Conservation (phyloP, 495 filamentous ascomycete species). For the Bombardia bombarda region DNA sequence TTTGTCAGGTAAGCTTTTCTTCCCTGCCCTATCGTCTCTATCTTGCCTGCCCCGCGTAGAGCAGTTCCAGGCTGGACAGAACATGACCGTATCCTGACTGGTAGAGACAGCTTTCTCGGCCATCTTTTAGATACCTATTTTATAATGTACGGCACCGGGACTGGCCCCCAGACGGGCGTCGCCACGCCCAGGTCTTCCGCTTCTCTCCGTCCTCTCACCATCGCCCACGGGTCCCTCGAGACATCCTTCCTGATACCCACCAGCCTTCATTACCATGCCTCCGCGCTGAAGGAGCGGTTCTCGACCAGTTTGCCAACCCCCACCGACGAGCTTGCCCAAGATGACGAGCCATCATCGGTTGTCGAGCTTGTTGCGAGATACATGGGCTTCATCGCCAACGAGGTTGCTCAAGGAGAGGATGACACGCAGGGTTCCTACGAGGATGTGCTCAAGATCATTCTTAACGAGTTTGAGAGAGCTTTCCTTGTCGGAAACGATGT, state of each 20-base stretch:
- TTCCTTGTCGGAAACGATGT: constrained; percentile 95
- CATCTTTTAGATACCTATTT: constrained; percentile 17
- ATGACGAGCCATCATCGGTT: constrained; percentile 93
- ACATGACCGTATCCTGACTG: too few species aligned
- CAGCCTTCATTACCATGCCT: constrained; percentile 88
- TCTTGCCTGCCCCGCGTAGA: not conserved
- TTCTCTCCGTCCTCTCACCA: constrained; percentile 78
- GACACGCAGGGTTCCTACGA: constrained; percentile 74
- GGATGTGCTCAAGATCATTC: constrained; percentile 77
- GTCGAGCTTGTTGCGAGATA: constrained; percentile 87
- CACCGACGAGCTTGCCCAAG: constrained; percentile 93
- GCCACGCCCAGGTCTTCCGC: constrained; percentile 86
- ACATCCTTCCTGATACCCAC: constrained; percentile 92
- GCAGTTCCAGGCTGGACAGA: too few species aligned
- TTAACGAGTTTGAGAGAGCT: constrained; percentile 92
- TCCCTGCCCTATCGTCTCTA: not conserved
- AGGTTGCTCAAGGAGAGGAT: constrained; percentile 87
- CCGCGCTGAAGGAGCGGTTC: constrained; percentile 83
- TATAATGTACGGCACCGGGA: constrained; percentile 77
- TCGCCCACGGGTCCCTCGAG: constrained; percentile 90
- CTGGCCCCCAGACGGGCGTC: constrained; percentile 85
- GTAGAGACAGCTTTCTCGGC: not conserved
- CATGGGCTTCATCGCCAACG: constrained; percentile 75
- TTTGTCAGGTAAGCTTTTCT: constrained; percentile 3
- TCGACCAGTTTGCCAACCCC: constrained; percentile 73